Percentiles rank a stretch among this genome's conserved stretches.
These are phyloP conservation scores for Pseudogymnoascus pannorum DNA, from an alignment of 2,329 filamentous ascomycete species.

Conservation along the genomic window DNA sequence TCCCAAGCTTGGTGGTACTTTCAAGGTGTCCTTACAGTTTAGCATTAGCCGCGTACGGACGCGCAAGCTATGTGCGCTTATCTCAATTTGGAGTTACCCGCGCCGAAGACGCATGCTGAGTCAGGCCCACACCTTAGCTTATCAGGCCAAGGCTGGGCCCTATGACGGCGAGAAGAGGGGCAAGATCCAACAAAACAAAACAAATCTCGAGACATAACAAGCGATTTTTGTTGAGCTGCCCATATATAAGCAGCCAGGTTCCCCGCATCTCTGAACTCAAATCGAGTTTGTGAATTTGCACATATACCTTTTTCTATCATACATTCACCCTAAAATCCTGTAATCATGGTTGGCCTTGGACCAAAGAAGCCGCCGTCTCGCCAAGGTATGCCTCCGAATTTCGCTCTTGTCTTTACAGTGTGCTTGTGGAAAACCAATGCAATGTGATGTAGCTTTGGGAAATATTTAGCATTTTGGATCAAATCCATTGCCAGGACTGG, in stretches of 20 bases:
- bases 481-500: background rate
- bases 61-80: conserved; percentile 7
- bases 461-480: background rate
- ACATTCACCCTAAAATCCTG: conserved; percentile 11
- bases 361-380: conserved; percentile 59
- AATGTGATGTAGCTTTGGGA: background rate
- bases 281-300: background rate
- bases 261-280: background rate
- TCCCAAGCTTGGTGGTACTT: conserved; percentile 9
- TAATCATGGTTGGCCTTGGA: conserved; percentile 55
- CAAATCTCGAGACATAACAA: conserved; percentile 7
- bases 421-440: background rate
- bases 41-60: conserved; percentile 6
- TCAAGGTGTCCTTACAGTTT: conserved; percentile 11
- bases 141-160: conserved; percentile 2
- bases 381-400: conserved; percentile 50
- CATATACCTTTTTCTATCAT: background rate
- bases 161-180: conserved; percentile 7
- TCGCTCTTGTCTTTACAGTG: background rate
- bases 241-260: conserved; percentile 3
- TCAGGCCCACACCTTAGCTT: conserved; percentile 7
- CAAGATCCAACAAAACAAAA: conserved; percentile 8
- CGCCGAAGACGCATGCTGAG: background rate
- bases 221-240: conserved; percentile 1
- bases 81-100: conserved; percentile 1